Conservation (phyloP, 2,329 filamentous ascomycete genomes). For the Fusarium euwallaceae region DNA sequence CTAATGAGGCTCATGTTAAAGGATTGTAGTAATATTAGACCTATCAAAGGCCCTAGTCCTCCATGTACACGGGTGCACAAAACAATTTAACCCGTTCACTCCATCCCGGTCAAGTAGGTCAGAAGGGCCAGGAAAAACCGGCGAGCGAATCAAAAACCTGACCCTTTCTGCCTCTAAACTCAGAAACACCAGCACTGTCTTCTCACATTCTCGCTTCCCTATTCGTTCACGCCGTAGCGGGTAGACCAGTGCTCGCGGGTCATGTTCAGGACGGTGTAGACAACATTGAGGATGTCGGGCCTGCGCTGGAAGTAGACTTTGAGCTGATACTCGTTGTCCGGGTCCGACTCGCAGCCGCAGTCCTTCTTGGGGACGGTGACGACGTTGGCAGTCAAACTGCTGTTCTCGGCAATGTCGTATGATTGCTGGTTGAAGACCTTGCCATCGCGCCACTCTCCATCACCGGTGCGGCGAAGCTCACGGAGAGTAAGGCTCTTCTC, state of each 20-base stretch:
- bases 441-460: neutral
- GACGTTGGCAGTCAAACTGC: slow-evolving; percentile 3
- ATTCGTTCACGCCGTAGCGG: neutral
- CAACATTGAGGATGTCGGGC: neutral
- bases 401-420: neutral
- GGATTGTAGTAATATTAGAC: neutral
- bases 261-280: neutral
- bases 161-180: neutral
- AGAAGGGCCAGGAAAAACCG: neutral
- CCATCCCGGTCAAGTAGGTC: neutral
- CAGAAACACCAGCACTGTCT: neutral
- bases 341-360: too few species aligned
- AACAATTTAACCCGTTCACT: neutral
- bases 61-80: neutral
- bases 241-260: neutral
- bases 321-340: neutral
- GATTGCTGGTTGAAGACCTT: neutral
- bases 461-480: neutral
- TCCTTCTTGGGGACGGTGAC: neutral
- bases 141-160: neutral
- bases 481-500: neutral
- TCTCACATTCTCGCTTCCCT: neutral
- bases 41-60: neutral
- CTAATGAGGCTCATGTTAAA: neutral
- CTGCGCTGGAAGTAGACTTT: slow-evolving; percentile 7